Conservation (phyloP, 139 green algal genomes). For the Microglena sp. region DNA sequence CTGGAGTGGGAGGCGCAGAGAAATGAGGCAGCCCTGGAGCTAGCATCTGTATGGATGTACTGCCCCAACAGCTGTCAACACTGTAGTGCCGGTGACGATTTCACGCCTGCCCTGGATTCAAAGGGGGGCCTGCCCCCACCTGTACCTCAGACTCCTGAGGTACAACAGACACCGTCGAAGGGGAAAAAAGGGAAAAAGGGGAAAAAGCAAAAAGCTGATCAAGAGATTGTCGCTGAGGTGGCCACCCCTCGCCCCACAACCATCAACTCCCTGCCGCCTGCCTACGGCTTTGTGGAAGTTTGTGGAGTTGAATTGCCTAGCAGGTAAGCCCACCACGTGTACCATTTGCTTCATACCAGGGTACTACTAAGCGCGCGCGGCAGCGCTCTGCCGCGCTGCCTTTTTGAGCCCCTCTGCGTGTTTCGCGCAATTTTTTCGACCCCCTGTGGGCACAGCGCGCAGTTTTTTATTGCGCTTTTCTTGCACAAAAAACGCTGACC, state of each 20-base stretch:
- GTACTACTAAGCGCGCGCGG: neutral
- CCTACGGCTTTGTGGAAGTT: constrained; percentile 39
- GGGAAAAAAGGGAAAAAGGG: neutral
- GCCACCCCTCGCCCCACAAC: neutral
- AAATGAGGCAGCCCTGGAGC: constrained; percentile 22
- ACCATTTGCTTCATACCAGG: neutral
- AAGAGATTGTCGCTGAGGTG: neutral
- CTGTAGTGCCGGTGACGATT: neutral
- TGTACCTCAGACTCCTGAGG: neutral
- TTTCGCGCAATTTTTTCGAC: neutral
- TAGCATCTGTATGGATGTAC: constrained; percentile 26
- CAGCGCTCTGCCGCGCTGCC: neutral
- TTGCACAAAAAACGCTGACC: no score
- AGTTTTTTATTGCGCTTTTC: neutral
- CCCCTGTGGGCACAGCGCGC: neutral
- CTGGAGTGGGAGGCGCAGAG: constrained; percentile 29
- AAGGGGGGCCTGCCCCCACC: neutral
- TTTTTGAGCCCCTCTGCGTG: neutral
- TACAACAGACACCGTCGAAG: neutral
- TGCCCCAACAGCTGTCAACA: neutral
- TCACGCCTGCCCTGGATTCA: neutral
- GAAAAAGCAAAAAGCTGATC: neutral
- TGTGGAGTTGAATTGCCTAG: constrained; percentile 45
- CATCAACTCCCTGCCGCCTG: constrained; percentile 13
- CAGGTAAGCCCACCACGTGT: no score